Conservation (phyloP, 371 early-diverging fungal genomes). For the Circinella umbellata region DNA sequence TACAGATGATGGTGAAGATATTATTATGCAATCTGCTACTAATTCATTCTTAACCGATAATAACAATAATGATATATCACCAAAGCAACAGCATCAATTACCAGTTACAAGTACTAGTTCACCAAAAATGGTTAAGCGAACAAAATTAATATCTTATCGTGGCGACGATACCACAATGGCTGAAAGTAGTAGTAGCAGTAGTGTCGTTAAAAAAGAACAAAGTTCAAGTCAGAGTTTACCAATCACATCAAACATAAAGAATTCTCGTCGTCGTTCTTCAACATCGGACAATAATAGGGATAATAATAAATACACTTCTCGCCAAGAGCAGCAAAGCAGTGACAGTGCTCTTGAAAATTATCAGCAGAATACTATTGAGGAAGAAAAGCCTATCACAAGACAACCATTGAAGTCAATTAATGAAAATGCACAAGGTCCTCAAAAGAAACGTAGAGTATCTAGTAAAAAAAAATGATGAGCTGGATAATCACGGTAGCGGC, state of each 20-base stretch:
- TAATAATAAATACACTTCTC: not conserved
- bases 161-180: not conserved
- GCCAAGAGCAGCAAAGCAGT: not conserved
- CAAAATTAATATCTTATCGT: not conserved
- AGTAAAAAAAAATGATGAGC: not conserved
- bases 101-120: not conserved
- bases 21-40: conserved; percentile 2
- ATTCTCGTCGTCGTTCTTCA: not conserved
- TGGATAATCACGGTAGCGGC: not conserved
- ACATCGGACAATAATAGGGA: too few species aligned
- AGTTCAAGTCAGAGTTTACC: not conserved
- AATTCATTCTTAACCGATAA: not conserved
- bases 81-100: not conserved
- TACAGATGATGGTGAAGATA: conserved; percentile 8
- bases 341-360: not conserved
- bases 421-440: not conserved
- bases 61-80: not conserved
- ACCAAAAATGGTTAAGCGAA: not conserved
- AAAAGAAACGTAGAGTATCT: not conserved
- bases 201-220: too few species aligned
- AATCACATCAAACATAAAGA: not conserved
- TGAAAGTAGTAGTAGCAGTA: not conserved
- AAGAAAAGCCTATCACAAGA: not conserved
- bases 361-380: not conserved
- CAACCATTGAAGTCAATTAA: not conserved